Conservation (phyloP, 305 asterid genomes). For the Euphrasia arctica region DNA sequence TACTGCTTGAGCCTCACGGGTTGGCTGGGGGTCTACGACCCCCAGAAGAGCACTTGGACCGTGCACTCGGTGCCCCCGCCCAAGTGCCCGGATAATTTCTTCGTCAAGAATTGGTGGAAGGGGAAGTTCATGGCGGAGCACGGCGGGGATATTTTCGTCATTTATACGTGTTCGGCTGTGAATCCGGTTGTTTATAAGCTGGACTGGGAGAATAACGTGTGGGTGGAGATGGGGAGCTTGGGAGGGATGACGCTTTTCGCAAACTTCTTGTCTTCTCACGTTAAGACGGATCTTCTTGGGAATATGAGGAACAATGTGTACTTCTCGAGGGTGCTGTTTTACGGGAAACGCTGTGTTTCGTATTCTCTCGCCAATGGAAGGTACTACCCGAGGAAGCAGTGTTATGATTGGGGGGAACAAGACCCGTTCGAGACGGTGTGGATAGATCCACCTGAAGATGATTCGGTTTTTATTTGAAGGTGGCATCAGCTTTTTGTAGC, state of each 20-base stretch:
- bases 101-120: slow-evolving; percentile 53
- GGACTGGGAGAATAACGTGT: slow-evolving; percentile 38
- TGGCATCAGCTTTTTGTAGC: not conserved
- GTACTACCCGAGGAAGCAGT: slow-evolving; percentile 62
- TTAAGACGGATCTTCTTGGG: slow-evolving; percentile 63
- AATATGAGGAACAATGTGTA: slow-evolving; percentile 51
- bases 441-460: slow-evolving; percentile 68
- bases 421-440: slow-evolving; percentile 59
- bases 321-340: slow-evolving; percentile 63
- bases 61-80: slow-evolving; percentile 58
- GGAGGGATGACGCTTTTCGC: slow-evolving; percentile 62
- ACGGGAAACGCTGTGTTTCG: slow-evolving; percentile 62
- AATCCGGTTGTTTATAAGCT: slow-evolving; percentile 58
- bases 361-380: slow-evolving; percentile 49
- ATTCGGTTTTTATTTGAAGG: slow-evolving; percentile 37
- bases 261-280: slow-evolving; percentile 55
- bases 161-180: slow-evolving; percentile 43
- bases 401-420: slow-evolving; percentile 61
- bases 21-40: slow-evolving; percentile 58
- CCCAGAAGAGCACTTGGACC: slow-evolving; percentile 44
- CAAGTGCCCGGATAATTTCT: slow-evolving; percentile 43
- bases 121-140: slow-evolving; percentile 75
- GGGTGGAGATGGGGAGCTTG: slow-evolving; percentile 49
- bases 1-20: slow-evolving; percentile 67
- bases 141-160: slow-evolving; percentile 51